These are phyloP conservation scores for Xylariaceae sp. DNA, from an alignment of 2,329 filamentous ascomycete species.

Conservation along the genomic window DNA sequence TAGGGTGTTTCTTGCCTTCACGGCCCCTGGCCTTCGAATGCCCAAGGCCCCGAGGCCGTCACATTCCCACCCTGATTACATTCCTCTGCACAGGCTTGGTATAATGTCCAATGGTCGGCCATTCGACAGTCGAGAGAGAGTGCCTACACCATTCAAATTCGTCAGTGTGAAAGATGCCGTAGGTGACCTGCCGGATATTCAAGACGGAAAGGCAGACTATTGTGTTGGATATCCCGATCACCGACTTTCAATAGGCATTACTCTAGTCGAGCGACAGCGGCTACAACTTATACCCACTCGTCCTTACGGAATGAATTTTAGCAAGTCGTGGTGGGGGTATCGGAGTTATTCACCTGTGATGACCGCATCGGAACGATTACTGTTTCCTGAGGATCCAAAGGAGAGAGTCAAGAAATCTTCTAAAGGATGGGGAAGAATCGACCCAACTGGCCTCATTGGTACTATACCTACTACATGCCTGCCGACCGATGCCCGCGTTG, in stretches of 20 bases:
- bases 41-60: slow-evolving; percentile 64
- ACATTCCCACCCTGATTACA: slow-evolving; percentile 62
- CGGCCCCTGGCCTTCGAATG: slow-evolving; percentile 68
- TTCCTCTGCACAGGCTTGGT: slow-evolving; percentile 55
- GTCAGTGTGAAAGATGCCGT: slow-evolving; percentile 61
- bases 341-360: slow-evolving; percentile 11
- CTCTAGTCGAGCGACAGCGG: slow-evolving; percentile 49
- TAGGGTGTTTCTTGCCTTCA: slow-evolving; percentile 74
- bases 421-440: slow-evolving; percentile 60
- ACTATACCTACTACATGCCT: slow-evolving; percentile 66
- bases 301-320: slow-evolving; percentile 62
- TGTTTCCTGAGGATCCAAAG: slow-evolving; percentile 29
- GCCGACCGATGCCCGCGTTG: slow-evolving; percentile 61
- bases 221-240: slow-evolving; percentile 75
- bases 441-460: slow-evolving; percentile 59
- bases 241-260: slow-evolving; percentile 54
- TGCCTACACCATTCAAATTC: slow-evolving; percentile 65
- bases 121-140: slow-evolving; percentile 61
- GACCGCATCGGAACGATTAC: slow-evolving; percentile 15
- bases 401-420: slow-evolving; percentile 36
- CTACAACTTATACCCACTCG: slow-evolving; percentile 65
- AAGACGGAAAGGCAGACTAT: slow-evolving; percentile 65
- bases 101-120: slow-evolving; percentile 63
- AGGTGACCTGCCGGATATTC: slow-evolving; percentile 66
- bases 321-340: slow-evolving; percentile 50